Evolutionary conservation across 1,139 yeast species (phyloP).

Genomic region (Pichia sp.): DNA sequence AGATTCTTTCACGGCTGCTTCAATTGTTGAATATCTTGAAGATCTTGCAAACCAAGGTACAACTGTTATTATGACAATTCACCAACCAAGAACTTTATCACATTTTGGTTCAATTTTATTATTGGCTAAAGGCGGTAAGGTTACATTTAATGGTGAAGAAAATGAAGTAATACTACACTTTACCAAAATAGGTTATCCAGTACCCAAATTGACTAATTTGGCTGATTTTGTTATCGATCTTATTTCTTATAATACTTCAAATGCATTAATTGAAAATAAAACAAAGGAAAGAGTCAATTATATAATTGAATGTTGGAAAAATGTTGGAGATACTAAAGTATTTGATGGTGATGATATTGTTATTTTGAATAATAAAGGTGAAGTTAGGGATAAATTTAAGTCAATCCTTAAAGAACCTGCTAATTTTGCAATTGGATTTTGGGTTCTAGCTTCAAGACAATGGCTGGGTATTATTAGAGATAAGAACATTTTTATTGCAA

Average conservation of each 20-base stretch:
- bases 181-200: slow-evolving; percentile 40
- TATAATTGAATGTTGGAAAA: slow-evolving; percentile 38
- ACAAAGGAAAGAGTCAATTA: slow-evolving; percentile 36
- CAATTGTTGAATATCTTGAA: slow-evolving; percentile 57
- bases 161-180: slow-evolving; percentile 40
- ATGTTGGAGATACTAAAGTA: not conserved
- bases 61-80: slow-evolving; percentile 73
- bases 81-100: slow-evolving; percentile 69
- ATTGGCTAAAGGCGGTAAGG: slow-evolving; percentile 66
- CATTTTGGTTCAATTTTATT: slow-evolving; percentile 62
- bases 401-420: slow-evolving; percentile 29
- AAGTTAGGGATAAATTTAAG: slow-evolving; percentile 18
- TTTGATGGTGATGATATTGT: not conserved
- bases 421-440: slow-evolving; percentile 33
- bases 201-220: slow-evolving; percentile 56
- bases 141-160: slow-evolving; percentile 60
- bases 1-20: slow-evolving; percentile 70
- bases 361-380: slow-evolving; percentile 10
- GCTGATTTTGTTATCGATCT: slow-evolving; percentile 73
- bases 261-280: slow-evolving; percentile 35
- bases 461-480: slow-evolving; percentile 51
- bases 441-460: slow-evolving; percentile 40
- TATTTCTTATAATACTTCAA: slow-evolving; percentile 49
- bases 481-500: slow-evolving; percentile 55
- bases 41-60: slow-evolving; percentile 49